Conservation (phyloP, 129 eudicot species). For the Flaveria sonorensis region DNA sequence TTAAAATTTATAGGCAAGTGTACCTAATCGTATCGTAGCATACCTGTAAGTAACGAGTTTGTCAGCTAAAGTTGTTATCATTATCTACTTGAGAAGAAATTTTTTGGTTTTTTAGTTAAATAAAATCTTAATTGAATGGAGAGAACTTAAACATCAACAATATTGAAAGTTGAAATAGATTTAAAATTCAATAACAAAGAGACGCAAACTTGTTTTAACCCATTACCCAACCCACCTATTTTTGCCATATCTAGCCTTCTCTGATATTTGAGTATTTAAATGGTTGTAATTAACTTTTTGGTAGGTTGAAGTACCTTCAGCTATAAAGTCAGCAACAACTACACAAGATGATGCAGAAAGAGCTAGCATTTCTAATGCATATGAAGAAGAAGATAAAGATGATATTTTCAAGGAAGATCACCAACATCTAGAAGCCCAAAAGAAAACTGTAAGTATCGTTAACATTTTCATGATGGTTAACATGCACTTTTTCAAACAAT, state of each 20-base stretch:
- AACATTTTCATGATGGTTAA: background rate
- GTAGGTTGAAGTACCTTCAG: conserved; percentile 16
- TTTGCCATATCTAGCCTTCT: background rate
- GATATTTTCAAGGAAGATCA: conserved; percentile 8
- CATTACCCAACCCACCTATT: background rate
- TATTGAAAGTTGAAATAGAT: too few species aligned
- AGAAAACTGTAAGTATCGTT: background rate
- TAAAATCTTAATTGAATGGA: too few species aligned
- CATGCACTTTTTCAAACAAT: background rate
- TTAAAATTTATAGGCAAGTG: too few species aligned
- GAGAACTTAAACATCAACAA: too few species aligned
- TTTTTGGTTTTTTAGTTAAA: too few species aligned
- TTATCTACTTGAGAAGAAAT: too few species aligned
- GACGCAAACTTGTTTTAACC: background rate
- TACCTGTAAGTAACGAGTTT: too few species aligned
- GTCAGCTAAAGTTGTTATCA: too few species aligned
- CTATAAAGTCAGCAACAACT: background rate
- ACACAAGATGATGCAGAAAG: background rate
- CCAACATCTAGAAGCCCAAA: conserved; percentile 9
- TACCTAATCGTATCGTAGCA: too few species aligned
- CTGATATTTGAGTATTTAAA: background rate
- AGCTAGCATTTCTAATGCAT: conserved; percentile 12
- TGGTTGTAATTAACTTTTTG: background rate
- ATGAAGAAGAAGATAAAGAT: conserved; percentile 22
- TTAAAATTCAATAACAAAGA: too few species aligned